phyloP scores from a whole-genome alignment of 1,139 yeast genomes.

The Geotrichum citri-aurantii region DNA sequence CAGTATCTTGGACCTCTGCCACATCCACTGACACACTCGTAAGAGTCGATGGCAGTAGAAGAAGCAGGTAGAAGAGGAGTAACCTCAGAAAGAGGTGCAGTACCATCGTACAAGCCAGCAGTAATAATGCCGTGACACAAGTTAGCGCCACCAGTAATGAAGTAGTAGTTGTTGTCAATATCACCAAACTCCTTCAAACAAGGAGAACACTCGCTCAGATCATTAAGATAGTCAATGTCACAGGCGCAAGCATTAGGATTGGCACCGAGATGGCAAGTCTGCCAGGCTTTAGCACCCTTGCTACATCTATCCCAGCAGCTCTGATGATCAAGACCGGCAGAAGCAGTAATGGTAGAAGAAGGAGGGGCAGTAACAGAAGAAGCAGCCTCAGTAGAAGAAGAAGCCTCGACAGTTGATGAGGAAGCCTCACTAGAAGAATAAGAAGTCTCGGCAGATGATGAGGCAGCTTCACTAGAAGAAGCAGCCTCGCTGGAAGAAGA shows the following conservation, averaged over 20 bases:
- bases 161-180: not conserved
- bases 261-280: not conserved
- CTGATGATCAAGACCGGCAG: not conserved
- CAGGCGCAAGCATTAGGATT: not conserved
- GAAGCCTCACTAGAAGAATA: not conserved
- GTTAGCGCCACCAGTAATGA: not conserved
- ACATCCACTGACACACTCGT: not conserved
- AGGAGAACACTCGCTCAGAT: not conserved
- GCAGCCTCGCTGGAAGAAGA: not conserved
- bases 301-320: not conserved
- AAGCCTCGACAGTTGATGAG: not conserved
- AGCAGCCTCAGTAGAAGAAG: not conserved
- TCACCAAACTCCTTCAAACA: not conserved
- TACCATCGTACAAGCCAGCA: not conserved
- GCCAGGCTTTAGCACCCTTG: not conserved
- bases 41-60: not conserved
- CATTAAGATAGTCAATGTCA: not conserved
- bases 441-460: not conserved
- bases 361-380: not conserved
- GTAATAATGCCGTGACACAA: not conserved
- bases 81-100: not conserved
- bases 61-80: not conserved
- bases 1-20: not conserved
- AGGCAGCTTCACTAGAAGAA: not conserved
- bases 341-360: not conserved